These are phyloP conservation scores for Coffea canephora DNA, from an alignment of 257 asterid species.

Conservation along the genomic window DNA sequence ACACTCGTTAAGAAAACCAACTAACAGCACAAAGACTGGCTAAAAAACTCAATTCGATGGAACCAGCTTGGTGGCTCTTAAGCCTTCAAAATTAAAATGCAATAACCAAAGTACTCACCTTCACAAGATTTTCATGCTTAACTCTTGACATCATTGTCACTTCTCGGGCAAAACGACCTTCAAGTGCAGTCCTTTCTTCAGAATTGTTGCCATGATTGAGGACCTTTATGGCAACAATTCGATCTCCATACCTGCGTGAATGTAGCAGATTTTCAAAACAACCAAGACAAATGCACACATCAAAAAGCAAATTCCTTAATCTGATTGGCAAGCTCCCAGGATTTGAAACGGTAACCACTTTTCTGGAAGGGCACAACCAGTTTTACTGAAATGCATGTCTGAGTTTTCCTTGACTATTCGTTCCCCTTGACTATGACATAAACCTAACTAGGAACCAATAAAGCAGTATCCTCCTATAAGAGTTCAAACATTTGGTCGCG, in stretches of 20 bases:
- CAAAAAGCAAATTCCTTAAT: not conserved
- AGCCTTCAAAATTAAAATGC: no score
- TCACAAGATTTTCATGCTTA: slow-evolving; percentile 89
- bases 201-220: slow-evolving; percentile 70
- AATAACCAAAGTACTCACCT: slow-evolving; percentile 39
- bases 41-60: slow-evolving; percentile 2
- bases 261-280: slow-evolving; percentile 1
- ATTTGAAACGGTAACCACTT: not conserved
- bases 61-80: not conserved
- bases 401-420: not conserved
- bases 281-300: not conserved
- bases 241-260: slow-evolving; percentile 68
- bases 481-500: not conserved
- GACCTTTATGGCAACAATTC: slow-evolving; percentile 88
- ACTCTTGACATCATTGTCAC: slow-evolving; percentile 93
- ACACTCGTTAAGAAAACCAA: not conserved
- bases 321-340: not conserved
- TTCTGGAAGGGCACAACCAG: not conserved
- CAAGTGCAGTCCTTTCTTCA: slow-evolving; percentile 67
- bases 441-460: not conserved
- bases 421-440: not conserved
- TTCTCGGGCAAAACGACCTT: slow-evolving; percentile 85
- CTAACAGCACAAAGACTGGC: not conserved
- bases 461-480: not conserved
- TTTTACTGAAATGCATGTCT: not conserved